phyloP scores from a whole-genome alignment of 2,329 filamentous ascomycete species.

The Leptosphaerulina australis region DNA sequence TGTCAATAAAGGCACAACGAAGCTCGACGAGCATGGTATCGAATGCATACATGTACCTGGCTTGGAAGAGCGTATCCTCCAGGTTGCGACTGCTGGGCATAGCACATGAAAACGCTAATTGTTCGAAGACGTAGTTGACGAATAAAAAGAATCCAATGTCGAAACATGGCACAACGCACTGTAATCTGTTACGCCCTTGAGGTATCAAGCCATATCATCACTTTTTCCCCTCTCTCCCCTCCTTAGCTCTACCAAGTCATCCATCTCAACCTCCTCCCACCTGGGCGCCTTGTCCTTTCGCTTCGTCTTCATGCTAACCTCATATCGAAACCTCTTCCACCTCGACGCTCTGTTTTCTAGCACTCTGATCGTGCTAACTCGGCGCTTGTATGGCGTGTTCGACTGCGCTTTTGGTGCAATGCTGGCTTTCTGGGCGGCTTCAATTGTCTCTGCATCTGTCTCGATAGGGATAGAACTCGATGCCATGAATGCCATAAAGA shows the following conservation, averaged over 20 bases:
- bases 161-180: too few relatives aligned
- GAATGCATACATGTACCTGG: conserved; percentile 74
- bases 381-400: not conserved
- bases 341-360: conserved; percentile 18
- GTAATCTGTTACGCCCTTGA: too few relatives aligned
- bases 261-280: conserved; percentile 2
- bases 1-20: conserved; percentile 74
- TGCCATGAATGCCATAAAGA: conserved; percentile 27
- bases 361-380: not conserved
- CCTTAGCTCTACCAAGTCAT: conserved; percentile 70
- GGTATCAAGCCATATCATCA: not conserved
- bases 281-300: conserved; percentile 12
- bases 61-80: conserved; percentile 79
- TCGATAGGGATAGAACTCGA: conserved; percentile 26
- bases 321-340: conserved; percentile 25
- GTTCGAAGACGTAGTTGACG: not conserved
- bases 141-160: too few relatives aligned
- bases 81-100: conserved; percentile 85
- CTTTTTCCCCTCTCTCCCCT: conserved; percentile 68
- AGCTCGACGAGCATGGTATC: conserved; percentile 74
- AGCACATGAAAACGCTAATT: conserved; percentile 26
- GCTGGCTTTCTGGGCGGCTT: conserved; percentile 21
- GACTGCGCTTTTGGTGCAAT: conserved; percentile 9
- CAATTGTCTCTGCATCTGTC: conserved; percentile 24
- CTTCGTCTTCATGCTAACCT: conserved; percentile 19